Conservation (phyloP, 2,329 filamentous ascomycete genomes). For the Ophiocordyceps unilateralis region DNA sequence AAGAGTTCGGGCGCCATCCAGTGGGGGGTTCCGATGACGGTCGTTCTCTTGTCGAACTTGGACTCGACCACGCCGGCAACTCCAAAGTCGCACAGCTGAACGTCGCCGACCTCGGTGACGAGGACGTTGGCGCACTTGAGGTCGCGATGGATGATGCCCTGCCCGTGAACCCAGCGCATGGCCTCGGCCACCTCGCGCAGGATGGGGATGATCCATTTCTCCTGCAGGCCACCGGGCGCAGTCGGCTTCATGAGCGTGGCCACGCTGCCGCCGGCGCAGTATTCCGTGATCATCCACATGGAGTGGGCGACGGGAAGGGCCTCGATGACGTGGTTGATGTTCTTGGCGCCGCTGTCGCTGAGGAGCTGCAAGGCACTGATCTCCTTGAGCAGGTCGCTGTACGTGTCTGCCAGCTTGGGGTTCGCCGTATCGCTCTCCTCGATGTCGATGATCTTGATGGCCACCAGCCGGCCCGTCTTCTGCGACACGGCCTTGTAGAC, state of each 20-base stretch:
- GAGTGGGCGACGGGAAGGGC: conserved; percentile 61
- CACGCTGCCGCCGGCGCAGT: conserved; percentile 72
- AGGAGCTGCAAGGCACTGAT: conserved; percentile 54
- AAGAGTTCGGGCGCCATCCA: conserved; percentile 79
- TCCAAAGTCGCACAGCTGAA: conserved; percentile 75
- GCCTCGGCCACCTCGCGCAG: conserved; percentile 49
- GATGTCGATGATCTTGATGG: conserved; percentile 72
- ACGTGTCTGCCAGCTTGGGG: conserved; percentile 47
- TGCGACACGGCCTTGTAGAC: conserved; percentile 48
- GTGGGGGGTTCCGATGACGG: conserved; percentile 66
- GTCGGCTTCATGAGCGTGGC: conserved; percentile 56
- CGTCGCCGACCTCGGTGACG: conserved; percentile 56
- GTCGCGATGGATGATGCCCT: conserved; percentile 54
- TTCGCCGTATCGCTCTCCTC: conserved; percentile 57
- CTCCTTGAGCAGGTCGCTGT: conserved; percentile 52
- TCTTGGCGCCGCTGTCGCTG: conserved; percentile 55
- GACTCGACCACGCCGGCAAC: conserved; percentile 64
- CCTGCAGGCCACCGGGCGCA: conserved; percentile 44
- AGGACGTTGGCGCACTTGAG: conserved; percentile 68
- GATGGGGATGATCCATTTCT: conserved; percentile 54
- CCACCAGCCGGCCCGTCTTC: conserved; percentile 38
- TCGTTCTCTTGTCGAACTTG: conserved; percentile 59
- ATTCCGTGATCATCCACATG: conserved; percentile 80
- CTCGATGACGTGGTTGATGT: conserved; percentile 69
- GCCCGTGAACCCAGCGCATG: conserved; percentile 48